Evolutionary conservation across 2,329 filamentous ascomycete genomes (phyloP), one percentile per base, ranked within the genome.

Genomic region (Exophiala sideris): DNA sequence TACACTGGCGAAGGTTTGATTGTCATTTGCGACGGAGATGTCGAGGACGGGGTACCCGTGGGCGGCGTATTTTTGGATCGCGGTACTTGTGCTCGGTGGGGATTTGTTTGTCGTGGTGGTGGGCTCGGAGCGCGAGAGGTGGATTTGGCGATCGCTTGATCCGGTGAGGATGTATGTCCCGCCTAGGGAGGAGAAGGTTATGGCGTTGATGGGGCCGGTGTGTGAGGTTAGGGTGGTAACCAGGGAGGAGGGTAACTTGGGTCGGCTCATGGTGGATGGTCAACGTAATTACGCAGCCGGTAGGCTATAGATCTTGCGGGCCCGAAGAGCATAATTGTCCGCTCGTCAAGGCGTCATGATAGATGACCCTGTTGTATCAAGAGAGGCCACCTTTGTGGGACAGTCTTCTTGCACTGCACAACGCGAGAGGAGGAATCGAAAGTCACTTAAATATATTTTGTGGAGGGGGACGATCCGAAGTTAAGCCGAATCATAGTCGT

Each of bases 41-140:
- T 89, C 88, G 56, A 96, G 85, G 6, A 99, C 87, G 64, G 91
- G 88, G 75, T 99, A 96, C 62, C 90, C 91, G 73, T 99, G 94
- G 2, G 88, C 89, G 34, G 85, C 77, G 74, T 96, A 99, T 34
- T 84, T 88, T 72, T 96, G 91, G 67, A 99, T 89, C 3, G 94
- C 84, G 44, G 61, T 67, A 36, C 62, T 45, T 1, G 66, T 40
- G 50, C 67, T 53, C 57, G 66, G 54, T 2, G 18, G 10, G 7
- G n/a, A 2, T 29, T 55, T 49, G n/a, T 32, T 14, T 20, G n/a
- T 33, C 7, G 20, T 18, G 14, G 21, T 11, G 11, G 10, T 47
- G 60, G 73, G 66, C 59, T 73, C 58, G 58, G 74, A 67, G 68
- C 96, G 96, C 76, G 91, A 95, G 38, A 96, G 85, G 52, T 91